phyloP scores from a whole-genome alignment of 1,284 basidiomycete genomes.

The Acaromyces ingoldii region DNA sequence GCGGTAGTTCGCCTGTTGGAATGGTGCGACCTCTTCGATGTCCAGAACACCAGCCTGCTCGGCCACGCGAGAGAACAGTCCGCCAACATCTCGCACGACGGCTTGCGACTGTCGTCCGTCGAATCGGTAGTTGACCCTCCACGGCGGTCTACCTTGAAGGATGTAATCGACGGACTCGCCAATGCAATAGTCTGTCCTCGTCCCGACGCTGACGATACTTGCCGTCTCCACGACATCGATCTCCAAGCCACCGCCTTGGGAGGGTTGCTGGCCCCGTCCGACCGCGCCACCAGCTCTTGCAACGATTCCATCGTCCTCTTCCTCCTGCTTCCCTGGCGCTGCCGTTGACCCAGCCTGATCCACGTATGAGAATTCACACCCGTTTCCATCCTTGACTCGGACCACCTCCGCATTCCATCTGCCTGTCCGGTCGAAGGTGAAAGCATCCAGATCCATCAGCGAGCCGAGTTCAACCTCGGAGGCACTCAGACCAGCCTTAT shows the following conservation, averaged over 20 bases:
- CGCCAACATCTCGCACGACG: slow-evolving; percentile 67
- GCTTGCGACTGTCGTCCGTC: slow-evolving; percentile 71
- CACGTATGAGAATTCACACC: slow-evolving; percentile 16
- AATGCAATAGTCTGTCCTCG: slow-evolving; percentile 76
- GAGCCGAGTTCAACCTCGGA: too few species aligned
- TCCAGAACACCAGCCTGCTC: slow-evolving; percentile 75
- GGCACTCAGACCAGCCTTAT: too few species aligned
- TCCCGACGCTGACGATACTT: slow-evolving; percentile 76
- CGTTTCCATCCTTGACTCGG: slow-evolving; percentile 34
- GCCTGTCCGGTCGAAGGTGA: slow-evolving; percentile 69
- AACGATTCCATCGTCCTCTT: too few species aligned
- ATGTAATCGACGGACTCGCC: slow-evolving; percentile 87
- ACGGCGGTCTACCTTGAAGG: slow-evolving; percentile 89
- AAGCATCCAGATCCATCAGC: slow-evolving; percentile 58
- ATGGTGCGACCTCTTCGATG: slow-evolving; percentile 76
- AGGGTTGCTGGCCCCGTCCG: background rate
- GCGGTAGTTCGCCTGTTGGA: slow-evolving; percentile 61
- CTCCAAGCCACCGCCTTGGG: slow-evolving; percentile 10
- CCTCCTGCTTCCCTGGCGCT: too few species aligned
- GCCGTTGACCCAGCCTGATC: background rate
- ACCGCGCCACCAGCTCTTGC: background rate
- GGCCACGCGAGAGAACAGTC: slow-evolving; percentile 76
- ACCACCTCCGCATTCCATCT: slow-evolving; percentile 58
- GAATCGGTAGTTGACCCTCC: slow-evolving; percentile 84
- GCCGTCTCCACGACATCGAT: slow-evolving; percentile 87